Percentiles rank a stretch among this genome's conserved stretches.
These are phyloP conservation scores for Pestalotiopsis sp. DNA, from an alignment of 2,329 filamentous ascomycete species.

Conservation along the genomic window DNA sequence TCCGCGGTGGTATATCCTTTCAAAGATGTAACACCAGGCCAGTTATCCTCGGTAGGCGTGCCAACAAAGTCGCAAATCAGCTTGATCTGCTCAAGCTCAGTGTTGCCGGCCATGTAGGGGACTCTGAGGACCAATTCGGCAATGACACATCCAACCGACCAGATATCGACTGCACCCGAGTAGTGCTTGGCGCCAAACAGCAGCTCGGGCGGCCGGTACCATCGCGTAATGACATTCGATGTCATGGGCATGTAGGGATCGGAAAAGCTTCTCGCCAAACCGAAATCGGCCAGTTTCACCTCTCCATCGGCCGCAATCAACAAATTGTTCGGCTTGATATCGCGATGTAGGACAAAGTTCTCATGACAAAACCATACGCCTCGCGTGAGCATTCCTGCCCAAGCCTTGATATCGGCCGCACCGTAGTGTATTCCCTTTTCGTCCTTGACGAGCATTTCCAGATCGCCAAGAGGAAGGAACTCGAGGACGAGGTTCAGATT, in stretches of 20 bases:
- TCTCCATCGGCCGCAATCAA: slow-evolving; percentile 91
- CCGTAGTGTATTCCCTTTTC: slow-evolving; percentile 77
- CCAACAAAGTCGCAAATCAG: slow-evolving; percentile 86
- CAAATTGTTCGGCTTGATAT: slow-evolving; percentile 99
- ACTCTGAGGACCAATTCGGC: slow-evolving; percentile 84
- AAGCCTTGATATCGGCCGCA: slow-evolving; percentile 90
- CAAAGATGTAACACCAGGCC: slow-evolving; percentile 86
- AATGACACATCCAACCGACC: slow-evolving; percentile 91
- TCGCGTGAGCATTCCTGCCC: slow-evolving; percentile 96
- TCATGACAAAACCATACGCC: slow-evolving; percentile 97
- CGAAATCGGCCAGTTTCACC: slow-evolving; percentile 96
- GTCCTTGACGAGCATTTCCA: slow-evolving; percentile 93
- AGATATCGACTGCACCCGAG: slow-evolving; percentile 87
- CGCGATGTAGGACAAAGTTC: slow-evolving; percentile 90
- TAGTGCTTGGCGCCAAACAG: slow-evolving; percentile 91
- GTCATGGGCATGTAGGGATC: slow-evolving; percentile 92
- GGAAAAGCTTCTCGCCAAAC: slow-evolving; percentile 85
- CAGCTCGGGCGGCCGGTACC: slow-evolving; percentile 94
- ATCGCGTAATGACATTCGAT: slow-evolving; percentile 90
- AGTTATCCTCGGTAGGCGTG: slow-evolving; percentile 90
- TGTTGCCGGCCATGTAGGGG: slow-evolving; percentile 82
- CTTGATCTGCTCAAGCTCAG: slow-evolving; percentile 83
- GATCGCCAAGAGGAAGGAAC: slow-evolving; percentile 88
- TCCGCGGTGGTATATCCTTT: slow-evolving; percentile 77
- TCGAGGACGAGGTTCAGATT: slow-evolving; percentile 96